A percentile compares a stretch with the other conserved stretches of the same genome.
phyloP scores from a whole-genome alignment of 2,329 filamentous ascomycete genomes.

The Penicillium fuscoglaucum region DNA sequence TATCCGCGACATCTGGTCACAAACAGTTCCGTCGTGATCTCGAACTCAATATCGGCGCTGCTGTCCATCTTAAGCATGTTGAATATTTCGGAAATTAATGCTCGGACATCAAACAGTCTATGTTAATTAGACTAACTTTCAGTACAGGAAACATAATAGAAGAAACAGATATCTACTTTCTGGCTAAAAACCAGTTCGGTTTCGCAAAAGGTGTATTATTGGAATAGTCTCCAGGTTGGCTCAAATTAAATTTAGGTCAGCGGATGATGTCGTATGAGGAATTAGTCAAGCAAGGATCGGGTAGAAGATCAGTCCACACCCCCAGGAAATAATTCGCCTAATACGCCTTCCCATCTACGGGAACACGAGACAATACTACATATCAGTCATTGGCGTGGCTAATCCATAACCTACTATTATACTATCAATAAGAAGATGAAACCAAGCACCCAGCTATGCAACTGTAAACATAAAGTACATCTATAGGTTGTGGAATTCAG shows the following conservation, averaged over 20 bases:
- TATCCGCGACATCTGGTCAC: not conserved
- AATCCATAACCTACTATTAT: not conserved
- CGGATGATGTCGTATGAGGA: not conserved
- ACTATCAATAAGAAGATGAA: not conserved
- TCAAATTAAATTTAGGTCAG: not conserved
- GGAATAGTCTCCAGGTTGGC: not conserved
- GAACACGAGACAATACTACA: no score
- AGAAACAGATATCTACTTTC: not conserved
- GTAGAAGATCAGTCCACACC: not conserved
- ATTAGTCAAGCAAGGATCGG: not conserved
- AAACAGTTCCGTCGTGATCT: not conserved
- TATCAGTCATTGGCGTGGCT: no score
- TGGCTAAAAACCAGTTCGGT: not conserved
- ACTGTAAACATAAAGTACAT: not conserved
- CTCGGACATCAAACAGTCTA: not conserved
- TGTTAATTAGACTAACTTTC: not conserved
- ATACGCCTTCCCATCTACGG: no score
- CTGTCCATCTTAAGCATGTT: not conserved
- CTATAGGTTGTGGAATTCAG: not conserved
- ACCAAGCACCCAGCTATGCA: no score
- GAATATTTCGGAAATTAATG: not conserved
- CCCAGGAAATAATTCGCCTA: no score
- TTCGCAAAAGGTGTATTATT: not conserved
- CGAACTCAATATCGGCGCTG: not conserved
- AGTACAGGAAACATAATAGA: not conserved